Percentiles rank a stretch among this genome's conserved stretches.
Conservation (phyloP, 352 stramenopile species). For the Phytophthora brassicae region DNA sequence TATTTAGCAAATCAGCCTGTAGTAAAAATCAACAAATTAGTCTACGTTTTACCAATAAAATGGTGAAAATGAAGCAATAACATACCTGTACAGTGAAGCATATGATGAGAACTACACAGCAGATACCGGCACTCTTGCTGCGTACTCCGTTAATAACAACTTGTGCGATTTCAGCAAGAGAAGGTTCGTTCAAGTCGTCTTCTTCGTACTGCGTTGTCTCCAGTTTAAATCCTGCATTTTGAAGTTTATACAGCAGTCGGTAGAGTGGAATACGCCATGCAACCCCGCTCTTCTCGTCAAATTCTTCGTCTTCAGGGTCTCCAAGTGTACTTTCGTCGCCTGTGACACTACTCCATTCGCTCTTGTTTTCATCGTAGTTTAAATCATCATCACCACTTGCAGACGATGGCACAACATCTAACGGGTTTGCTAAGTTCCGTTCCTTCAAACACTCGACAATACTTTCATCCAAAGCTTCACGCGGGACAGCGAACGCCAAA, state of each 20-base stretch:
- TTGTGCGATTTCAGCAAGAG: constrained; percentile 51
- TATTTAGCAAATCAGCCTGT: constrained; percentile 79
- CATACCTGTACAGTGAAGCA: constrained; percentile 76
- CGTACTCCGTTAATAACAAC: constrained; percentile 66
- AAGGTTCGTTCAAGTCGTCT: constrained; percentile 78
- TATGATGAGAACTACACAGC: constrained; percentile 64
- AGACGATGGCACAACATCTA: constrained; percentile 33
- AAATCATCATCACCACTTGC: constrained; percentile 39
- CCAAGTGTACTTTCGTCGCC: constrained; percentile 81
- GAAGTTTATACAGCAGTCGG: constrained; percentile 58
- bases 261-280: constrained; percentile 72
- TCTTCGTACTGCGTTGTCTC: constrained; percentile 74
- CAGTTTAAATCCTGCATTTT: constrained; percentile 73
- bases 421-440: constrained; percentile 60
- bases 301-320: constrained; percentile 80
- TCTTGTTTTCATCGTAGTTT: constrained; percentile 65
- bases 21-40: neutral
- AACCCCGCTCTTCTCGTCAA: constrained; percentile 56
- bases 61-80: neutral
- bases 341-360: constrained; percentile 85
- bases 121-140: constrained; percentile 64
- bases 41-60: neutral
- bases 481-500: constrained; percentile 68
- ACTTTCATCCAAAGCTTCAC: constrained; percentile 60
- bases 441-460: constrained; percentile 65